These are phyloP conservation scores for Chamaecrista fasciculata DNA, from an alignment of 306 rosid genomes.

Conservation along the genomic window DNA sequence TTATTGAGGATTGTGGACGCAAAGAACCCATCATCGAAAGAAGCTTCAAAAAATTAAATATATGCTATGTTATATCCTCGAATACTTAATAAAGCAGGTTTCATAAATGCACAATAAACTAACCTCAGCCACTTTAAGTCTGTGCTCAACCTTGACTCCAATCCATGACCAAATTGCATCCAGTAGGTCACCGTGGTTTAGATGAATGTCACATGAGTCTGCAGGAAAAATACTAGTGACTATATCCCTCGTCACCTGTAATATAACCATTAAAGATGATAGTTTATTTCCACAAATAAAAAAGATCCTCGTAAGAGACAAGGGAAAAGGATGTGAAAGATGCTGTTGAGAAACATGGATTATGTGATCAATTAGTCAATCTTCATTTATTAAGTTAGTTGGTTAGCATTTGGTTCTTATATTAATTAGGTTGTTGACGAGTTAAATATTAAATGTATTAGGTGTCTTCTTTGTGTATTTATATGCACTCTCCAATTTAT, in stretches of 20 bases:
- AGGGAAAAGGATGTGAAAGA: conserved; percentile 22
- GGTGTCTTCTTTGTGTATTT: no score
- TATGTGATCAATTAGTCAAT: no score
- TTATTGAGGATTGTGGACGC: conserved; percentile 87
- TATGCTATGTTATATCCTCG: conserved; percentile 31
- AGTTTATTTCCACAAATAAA: conserved; percentile 11
- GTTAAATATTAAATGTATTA: no score
- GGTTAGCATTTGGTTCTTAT: no score
- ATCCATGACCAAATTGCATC: conserved; percentile 97
- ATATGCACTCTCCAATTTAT: no score
- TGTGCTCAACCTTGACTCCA: conserved; percentile 79
- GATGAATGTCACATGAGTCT: conserved; percentile 78
- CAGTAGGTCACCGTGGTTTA: conserved; percentile 80
- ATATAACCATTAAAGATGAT: conserved; percentile 22
- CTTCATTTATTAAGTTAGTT: no score
- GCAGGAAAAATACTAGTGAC: conserved; percentile 53
- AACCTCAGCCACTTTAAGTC: conserved; percentile 96
- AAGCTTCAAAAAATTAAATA: conserved; percentile 54
- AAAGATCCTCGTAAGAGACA: neutral
- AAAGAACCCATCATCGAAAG: conserved; percentile 90
- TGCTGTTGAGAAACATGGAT: no score
- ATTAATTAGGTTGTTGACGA: no score
- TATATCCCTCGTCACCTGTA: conserved; percentile 85
- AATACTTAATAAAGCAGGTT: conserved; percentile 13
- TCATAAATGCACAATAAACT: conserved; percentile 30